Evolutionary conservation across 768 basidiomycete species (phyloP).

Genomic region (Gautieria morchelliformis): DNA sequence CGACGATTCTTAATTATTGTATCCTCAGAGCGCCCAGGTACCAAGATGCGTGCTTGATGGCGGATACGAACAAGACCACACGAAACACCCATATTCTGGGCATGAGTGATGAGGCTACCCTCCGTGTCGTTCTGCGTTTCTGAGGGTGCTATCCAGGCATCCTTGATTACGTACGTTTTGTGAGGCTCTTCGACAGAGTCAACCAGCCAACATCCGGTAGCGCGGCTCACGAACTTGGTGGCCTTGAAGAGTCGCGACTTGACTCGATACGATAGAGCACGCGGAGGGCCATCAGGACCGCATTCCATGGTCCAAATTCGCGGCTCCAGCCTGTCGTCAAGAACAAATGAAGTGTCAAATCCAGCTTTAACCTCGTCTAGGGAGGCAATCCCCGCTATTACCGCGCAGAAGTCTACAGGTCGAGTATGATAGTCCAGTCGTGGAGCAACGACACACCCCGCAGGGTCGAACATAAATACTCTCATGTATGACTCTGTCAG

Average conservation of each 20-base stretch:
- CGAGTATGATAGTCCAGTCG: neutral
- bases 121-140: neutral
- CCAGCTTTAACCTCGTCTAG: constrained; percentile 1
- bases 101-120: neutral
- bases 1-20: neutral
- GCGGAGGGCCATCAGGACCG: neutral
- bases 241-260: neutral
- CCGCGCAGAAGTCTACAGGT: neutral
- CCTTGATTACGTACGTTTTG: neutral
- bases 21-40: neutral
- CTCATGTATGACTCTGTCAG: neutral
- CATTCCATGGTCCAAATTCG: neutral
- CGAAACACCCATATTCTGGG: neutral
- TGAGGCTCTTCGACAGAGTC: neutral
- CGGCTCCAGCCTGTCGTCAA: neutral
- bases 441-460: neutral
- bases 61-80: neutral
- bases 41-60: neutral
- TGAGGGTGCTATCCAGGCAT: constrained; percentile 1
- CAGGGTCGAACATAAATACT: neutral
- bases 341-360: neutral
- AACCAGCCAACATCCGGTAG: neutral
- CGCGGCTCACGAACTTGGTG: neutral
- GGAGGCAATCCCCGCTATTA: neutral
- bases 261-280: neutral